These are phyloP conservation scores for Agroathelia rolfsii DNA, from an alignment of 1,284 basidiomycete genomes.

Conservation along the genomic window DNA sequence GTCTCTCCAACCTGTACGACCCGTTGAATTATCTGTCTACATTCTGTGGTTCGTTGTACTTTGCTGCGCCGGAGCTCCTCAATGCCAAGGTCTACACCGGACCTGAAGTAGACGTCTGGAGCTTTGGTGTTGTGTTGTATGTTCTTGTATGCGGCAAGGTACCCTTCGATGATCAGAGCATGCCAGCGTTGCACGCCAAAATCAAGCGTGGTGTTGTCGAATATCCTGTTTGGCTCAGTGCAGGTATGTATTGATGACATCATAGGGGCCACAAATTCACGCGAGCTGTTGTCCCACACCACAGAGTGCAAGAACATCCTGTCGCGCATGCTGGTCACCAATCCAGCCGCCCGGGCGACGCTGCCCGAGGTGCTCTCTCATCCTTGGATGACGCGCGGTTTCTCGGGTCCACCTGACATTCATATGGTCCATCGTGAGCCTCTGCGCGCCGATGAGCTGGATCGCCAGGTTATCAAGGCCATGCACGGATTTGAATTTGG, in stretches of 20 bases:
- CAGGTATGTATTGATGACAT: constrained; percentile 46
- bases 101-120: constrained; percentile 98
- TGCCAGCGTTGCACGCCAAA: constrained; percentile 98
- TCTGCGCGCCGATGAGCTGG: constrained; percentile 78
- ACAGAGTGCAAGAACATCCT: constrained; percentile 91
- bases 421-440: constrained; percentile 87
- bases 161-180: constrained; percentile 97
- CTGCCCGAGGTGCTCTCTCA: constrained; percentile 84
- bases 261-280: constrained; percentile 5
- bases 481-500: constrained; percentile 99
- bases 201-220: constrained; percentile 97
- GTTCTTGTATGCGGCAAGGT: constrained; percentile 98
- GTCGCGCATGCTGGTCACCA: constrained; percentile 93
- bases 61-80: constrained; percentile 93
- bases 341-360: constrained; percentile 76
- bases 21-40: constrained; percentile 80
- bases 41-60: constrained; percentile 96
- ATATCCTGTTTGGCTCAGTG: constrained; percentile 94
- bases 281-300: constrained; percentile 10
- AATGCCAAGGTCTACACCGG: constrained; percentile 96
- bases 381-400: constrained; percentile 94
- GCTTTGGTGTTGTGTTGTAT: constrained; percentile 96
- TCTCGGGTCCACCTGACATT: constrained; percentile 67
- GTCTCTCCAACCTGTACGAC: constrained; percentile 93
- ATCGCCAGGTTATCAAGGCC: constrained; percentile 75